Evolutionary conservation across 2,329 filamentous ascomycete genomes (phyloP), one percentile per base, ranked within the genome.

Genomic region (Colletotrichum cordylinicola): DNA sequence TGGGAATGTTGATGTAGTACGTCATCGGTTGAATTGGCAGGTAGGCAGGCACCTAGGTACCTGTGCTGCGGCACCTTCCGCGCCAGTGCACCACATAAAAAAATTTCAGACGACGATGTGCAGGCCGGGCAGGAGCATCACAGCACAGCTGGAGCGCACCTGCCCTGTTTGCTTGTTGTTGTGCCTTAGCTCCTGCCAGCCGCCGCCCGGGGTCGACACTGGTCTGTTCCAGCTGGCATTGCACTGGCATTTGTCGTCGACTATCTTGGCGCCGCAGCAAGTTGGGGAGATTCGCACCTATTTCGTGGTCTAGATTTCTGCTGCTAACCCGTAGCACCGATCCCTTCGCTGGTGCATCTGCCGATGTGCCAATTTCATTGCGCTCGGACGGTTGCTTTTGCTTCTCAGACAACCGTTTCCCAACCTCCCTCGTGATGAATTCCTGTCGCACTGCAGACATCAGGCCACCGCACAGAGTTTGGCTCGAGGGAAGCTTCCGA

Each of bases 341-440:
- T 43, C 16, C 39, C 24, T 48, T 37, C 27, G 1, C 29, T 18
- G 64, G 39, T 55, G 39, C 31, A 31, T 73, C 56, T 35, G 67
- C 71, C 43, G 66, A 70, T 43, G 27, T 61, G 35, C 58, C 31
- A 33, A 27, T 61, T 12, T 29, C 29, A 48, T 68, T 52, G 35
- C 68, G 69, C 55, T 72, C 55, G 73, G 69, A 56, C 39, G 62
- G 56, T 48, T 52, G 56, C 55, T 70, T 62, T 61, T 64, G 69
- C 39, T 72, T 73, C 70, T 73, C 56, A 75, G 72, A 75, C 62
- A 67, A 73, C 64, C 58, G 33, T 68, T 65, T 73, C 43, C 69
- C 70, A 75, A 29, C 73, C 73, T 72, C 37, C 73, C 60, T 62
- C 55, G 55, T 62, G 69, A 68, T 56, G 55, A 10, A 18, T 67